Evolutionary conservation across 1,284 basidiomycete species (phyloP), one percentile per base, ranked within the genome.

Genomic region (Phaffia rhodozyma): DNA sequence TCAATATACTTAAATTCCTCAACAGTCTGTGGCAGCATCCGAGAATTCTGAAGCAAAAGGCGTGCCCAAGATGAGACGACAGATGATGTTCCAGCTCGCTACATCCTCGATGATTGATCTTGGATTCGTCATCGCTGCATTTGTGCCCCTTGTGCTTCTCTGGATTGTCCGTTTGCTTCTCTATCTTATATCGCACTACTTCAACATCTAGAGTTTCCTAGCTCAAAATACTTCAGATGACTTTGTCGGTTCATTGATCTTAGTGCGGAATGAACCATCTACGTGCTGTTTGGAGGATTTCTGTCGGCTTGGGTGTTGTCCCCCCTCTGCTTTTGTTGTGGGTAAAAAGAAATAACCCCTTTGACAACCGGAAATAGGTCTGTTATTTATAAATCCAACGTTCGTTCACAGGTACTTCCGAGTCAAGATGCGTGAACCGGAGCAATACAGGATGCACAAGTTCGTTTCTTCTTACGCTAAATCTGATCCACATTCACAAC

Each of bases 81-180:
- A 65, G 38, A 55, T 50, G 53, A 55, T 43, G 54, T 61, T 65
- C 48, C 38, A 48, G 13, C 51, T 58, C n/a, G 56, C 60, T 5
- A 63, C 72, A 85, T 86, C 90, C 74, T 78, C 81, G 13, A 91
- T 91, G 89, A 91, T 96, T 70, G 91, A 94, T 72, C 72, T 86
- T 63, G 92, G 89, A 54, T 96, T 92, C 72, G 88, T 91, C 25
- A 73, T 91, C 61, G 79, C 88, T 7, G 79, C 86, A 38, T 91
- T 96, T 66, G 87, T 91, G 2, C 87, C 90, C 13, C 80, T 91
- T 23, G 85, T 93, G 30, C 78, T 89, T 43, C 85, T 84, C 70
- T 91, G 87, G 87, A 92, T 92, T 16, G 38, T 43, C 6, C 38
- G 38, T 43, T 43, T 43, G 13, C 38, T 2, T 11, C 2, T 16